Percentiles rank a stretch among this genome's conserved stretches.
Evolutionary conservation across 2,329 filamentous ascomycete genomes (phyloP).

Genomic region (Westerdykella sp.): DNA sequence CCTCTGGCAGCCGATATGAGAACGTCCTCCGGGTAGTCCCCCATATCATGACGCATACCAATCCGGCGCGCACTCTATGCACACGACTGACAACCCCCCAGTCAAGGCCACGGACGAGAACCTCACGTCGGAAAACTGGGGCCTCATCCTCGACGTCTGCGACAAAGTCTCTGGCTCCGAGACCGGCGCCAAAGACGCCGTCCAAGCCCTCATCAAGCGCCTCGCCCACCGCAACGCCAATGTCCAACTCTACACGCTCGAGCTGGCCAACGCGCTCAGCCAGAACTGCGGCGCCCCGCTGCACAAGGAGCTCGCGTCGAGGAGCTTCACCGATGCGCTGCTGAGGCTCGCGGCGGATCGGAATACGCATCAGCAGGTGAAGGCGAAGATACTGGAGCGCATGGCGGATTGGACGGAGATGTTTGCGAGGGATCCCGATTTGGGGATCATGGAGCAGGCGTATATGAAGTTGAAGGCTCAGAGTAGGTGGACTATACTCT

Average conservation of each 20-base stretch:
- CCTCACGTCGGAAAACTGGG: conserved; percentile 77
- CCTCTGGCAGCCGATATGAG: neutral
- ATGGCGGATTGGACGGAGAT: conserved; percentile 97
- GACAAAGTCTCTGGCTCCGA: conserved; percentile 52
- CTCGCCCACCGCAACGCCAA: conserved; percentile 92
- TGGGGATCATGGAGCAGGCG: conserved; percentile 96
- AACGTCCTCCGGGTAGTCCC: neutral
- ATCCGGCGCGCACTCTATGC: neutral
- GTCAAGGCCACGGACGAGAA: conserved; percentile 95
- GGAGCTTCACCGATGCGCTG: conserved; percentile 90
- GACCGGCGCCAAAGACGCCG: conserved; percentile 68
- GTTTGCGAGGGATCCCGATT: conserved; percentile 81
- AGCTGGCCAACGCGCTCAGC: conserved; percentile 84
- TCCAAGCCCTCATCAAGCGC: conserved; percentile 84
- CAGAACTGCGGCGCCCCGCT: conserved; percentile 85
- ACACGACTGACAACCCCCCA: conserved; percentile 32
- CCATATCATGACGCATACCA: conserved; percentile 1
- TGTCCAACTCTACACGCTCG: conserved; percentile 86
- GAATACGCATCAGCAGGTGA: conserved; percentile 94
- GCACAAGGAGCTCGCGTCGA: conserved; percentile 83
- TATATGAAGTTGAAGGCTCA: conserved; percentile 77
- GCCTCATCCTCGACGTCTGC: conserved; percentile 60
- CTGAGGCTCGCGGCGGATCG: conserved; percentile 86
- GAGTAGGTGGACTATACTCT: conserved; percentile 37
- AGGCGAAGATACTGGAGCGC: conserved; percentile 91